Percentiles rank a stretch among this genome's conserved stretches.
These are phyloP conservation scores for Aspergillus bertholletiae DNA, from an alignment of 495 filamentous ascomycete genomes.

Conservation along the genomic window DNA sequence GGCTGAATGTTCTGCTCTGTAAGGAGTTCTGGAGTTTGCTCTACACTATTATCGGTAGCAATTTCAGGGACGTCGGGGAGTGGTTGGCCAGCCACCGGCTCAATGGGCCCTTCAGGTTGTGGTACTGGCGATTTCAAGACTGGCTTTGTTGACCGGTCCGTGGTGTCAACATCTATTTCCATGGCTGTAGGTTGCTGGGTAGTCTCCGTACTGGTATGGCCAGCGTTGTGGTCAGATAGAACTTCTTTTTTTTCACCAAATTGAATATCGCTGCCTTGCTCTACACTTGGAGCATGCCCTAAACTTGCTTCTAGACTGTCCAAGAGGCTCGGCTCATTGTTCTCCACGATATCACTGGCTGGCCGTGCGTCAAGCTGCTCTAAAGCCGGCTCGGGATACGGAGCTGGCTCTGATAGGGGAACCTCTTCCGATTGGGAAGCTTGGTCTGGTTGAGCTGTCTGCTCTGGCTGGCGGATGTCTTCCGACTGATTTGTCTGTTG, in stretches of 20 bases:
- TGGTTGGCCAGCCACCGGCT: background rate
- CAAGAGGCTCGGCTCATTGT: constrained; percentile 14
- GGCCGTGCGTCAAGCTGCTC: constrained; percentile 3
- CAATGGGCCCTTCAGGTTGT: background rate
- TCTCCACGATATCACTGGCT: background rate
- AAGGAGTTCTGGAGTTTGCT: background rate
- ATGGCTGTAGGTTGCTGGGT: background rate
- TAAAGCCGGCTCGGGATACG: background rate
- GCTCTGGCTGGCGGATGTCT: background rate
- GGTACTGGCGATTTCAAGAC: background rate
- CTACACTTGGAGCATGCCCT: background rate
- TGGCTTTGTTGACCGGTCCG: background rate
- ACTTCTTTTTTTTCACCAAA: background rate
- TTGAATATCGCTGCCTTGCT: background rate
- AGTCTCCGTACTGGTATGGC: background rate
- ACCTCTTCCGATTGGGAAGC: background rate
- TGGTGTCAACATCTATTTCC: background rate
- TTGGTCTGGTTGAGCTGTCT: background rate
- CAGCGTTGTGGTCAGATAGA: background rate
- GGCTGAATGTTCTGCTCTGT: background rate
- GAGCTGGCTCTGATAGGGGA: background rate
- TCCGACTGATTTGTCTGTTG: no score
- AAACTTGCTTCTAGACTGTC: constrained; percentile 23
- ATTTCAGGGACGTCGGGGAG: background rate
- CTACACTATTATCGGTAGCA: background rate